phyloP scores from a whole-genome alignment of 257 asterid genomes.

The Solanum rostratum region DNA sequence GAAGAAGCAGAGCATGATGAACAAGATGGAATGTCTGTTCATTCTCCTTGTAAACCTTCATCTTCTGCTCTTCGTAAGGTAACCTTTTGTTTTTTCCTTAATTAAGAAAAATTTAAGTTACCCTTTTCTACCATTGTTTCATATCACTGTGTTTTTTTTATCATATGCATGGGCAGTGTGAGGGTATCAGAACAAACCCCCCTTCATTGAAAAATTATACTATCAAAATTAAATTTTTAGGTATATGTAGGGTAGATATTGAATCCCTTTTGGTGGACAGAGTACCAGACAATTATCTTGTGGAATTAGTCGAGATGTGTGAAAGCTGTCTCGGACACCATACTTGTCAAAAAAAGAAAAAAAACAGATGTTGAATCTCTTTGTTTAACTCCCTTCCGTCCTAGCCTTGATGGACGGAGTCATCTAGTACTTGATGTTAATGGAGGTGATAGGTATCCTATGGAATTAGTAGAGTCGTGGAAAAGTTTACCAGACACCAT shows the following conservation, averaged over 20 bases:
- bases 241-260: not conserved
- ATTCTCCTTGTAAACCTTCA: constrained; percentile 81
- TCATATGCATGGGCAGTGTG: not conserved
- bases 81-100: not conserved
- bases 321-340: too few relatives aligned
- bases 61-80: constrained; percentile 55
- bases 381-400: not conserved
- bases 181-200: not conserved
- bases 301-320: too few relatives aligned
- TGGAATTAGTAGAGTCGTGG: not conserved
- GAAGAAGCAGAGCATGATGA: constrained; percentile 38
- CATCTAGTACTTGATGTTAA: not conserved
- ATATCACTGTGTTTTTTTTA: not conserved
- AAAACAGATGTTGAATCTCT: not conserved
- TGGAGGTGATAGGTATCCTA: not conserved
- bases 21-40: constrained; percentile 84
- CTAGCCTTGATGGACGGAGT: not conserved
- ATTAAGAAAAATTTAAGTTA: not conserved
- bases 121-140: not conserved
- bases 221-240: not conserved
- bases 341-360: not conserved
- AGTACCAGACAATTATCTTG: too few relatives aligned
- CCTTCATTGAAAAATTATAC: not conserved
- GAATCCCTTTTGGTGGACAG: not conserved
- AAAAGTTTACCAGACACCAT: not conserved